Evolutionary conservation across 129 eudicot species (phyloP).

Genomic region (Ambrosia artemisiifolia): DNA sequence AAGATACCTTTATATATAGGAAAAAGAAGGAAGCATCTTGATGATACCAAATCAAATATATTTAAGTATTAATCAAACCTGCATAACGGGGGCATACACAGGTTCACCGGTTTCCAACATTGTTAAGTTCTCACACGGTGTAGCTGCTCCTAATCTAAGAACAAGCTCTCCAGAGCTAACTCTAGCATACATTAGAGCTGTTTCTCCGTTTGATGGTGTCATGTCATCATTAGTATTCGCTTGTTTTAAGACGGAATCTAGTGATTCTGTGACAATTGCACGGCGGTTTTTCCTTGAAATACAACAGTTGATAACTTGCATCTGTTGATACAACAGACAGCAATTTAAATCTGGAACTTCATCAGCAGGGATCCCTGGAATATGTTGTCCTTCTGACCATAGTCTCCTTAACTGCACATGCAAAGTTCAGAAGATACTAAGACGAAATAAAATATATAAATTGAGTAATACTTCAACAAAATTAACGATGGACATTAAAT

Average conservation of each 20-base stretch:
- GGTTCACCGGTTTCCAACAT: constrained; percentile 94
- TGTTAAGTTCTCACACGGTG: constrained; percentile 49
- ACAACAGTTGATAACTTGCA: constrained; percentile 93
- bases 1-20: constrained; percentile 5
- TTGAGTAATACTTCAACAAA: too few relatives aligned
- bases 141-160: constrained; percentile 76
- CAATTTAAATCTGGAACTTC: constrained; percentile 72
- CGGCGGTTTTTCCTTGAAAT: constrained; percentile 77
- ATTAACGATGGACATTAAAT: too few relatives aligned
- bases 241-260: constrained; percentile 46
- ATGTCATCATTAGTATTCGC: constrained; percentile 37
- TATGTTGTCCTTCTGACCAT: constrained; percentile 84
- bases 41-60: constrained; percentile 2
- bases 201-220: constrained; percentile 39
- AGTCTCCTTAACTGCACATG: constrained; percentile 75
- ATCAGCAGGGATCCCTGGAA: constrained; percentile 89
- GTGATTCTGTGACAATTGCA: constrained; percentile 61
- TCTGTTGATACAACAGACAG: constrained; percentile 83
- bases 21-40: not conserved
- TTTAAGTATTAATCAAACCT: constrained; percentile 55
- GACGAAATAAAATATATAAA: not conserved
- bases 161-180: constrained; percentile 68
- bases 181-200: constrained; percentile 53
- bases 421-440: constrained; percentile 6
- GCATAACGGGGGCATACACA: constrained; percentile 77